These are phyloP conservation scores for Oropetium thomaeum DNA, from an alignment of 176 grass and related monocot species.

Conservation along the genomic window DNA sequence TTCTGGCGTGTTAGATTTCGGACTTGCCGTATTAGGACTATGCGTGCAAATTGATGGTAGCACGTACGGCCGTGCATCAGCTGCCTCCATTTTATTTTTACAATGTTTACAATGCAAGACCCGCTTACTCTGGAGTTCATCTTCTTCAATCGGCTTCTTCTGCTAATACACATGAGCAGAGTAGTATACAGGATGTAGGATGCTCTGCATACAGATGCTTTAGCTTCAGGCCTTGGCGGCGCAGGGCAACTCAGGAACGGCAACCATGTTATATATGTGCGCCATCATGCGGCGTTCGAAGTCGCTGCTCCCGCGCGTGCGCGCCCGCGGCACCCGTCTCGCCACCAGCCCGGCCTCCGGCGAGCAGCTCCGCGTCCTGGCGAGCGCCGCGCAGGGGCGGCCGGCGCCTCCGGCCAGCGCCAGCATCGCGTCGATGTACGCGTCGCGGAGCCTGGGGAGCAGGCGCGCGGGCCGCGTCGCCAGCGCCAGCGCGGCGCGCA, in stretches of 20 bases:
- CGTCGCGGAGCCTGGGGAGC: slow-evolving; percentile 32
- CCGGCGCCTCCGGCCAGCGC: slow-evolving; percentile 28
- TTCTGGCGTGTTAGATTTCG: no score
- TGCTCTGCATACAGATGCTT: no score
- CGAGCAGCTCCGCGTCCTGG: slow-evolving; percentile 14
- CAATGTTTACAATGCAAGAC: no score
- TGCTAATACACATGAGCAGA: no score
- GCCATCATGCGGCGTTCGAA: slow-evolving; percentile 60
- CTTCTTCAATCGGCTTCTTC: no score
- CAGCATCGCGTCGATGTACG: slow-evolving; percentile 57
- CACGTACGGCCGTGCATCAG: no score
- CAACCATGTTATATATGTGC: slow-evolving; percentile 47
- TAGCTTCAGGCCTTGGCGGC: slow-evolving; percentile 10
- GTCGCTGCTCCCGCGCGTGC: slow-evolving; percentile 4
- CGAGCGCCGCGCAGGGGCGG: slow-evolving; percentile 28
- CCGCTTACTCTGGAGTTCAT: no score
- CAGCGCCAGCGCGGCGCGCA: slow-evolving; percentile 13
- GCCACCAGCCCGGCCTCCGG: slow-evolving; percentile 26
- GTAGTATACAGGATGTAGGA: no score
- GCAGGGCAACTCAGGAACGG: slow-evolving; percentile 46
- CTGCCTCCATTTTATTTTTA: no score
- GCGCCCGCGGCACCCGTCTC: slow-evolving; percentile 41
- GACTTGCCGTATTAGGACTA: no score
- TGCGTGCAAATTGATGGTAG: no score
- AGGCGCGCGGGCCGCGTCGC: slow-evolving; percentile 30